Percentiles rank a stretch among this genome's conserved stretches.
Conservation (phyloP, 73 alveolate genomes). For the Uronychia setigera region DNA sequence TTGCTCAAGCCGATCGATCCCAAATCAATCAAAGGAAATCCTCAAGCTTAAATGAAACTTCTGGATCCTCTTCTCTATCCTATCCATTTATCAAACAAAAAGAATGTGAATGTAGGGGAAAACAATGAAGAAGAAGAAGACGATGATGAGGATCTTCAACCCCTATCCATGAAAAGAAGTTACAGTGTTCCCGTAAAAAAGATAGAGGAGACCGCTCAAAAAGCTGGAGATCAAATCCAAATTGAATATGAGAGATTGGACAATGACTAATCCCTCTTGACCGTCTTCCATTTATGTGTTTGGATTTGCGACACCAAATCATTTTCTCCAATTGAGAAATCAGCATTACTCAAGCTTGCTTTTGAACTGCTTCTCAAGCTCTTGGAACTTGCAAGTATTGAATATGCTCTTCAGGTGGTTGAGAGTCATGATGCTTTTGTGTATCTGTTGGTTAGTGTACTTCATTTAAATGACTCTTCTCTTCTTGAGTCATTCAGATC, state of each 20-base stretch:
- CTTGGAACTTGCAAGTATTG: slow-evolving; percentile 13
- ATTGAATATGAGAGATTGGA: slow-evolving; percentile 31
- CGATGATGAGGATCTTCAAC: slow-evolving; percentile 32
- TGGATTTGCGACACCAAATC: slow-evolving; percentile 17
- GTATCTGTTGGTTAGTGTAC: slow-evolving; percentile 15
- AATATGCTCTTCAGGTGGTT: slow-evolving; percentile 13
- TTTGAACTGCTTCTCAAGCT: slow-evolving; percentile 30
- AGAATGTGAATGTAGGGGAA: neutral
- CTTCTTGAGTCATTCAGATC: slow-evolving; percentile 14
- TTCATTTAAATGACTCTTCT: slow-evolving; percentile 10
- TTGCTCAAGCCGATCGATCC: slow-evolving; percentile 11
- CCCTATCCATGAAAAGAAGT: slow-evolving; percentile 22
- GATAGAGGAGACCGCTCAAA: neutral
- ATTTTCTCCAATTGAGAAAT: slow-evolving; percentile 16
- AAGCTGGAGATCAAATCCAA: neutral
- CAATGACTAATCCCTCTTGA: slow-evolving; percentile 24
- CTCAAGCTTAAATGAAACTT: neutral
- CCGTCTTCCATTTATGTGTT: slow-evolving; percentile 26
- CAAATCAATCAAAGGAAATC: neutral
- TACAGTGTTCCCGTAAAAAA: slow-evolving; percentile 24
- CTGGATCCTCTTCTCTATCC: slow-evolving; percentile 47
- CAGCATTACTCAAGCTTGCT: slow-evolving; percentile 18
- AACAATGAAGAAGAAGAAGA: slow-evolving; percentile 9
- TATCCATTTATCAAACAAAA: neutral
- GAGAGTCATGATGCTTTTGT: slow-evolving; percentile 12